phyloP scores from a whole-genome alignment of 805 yeast species.

The Saturnispora hagleri region DNA sequence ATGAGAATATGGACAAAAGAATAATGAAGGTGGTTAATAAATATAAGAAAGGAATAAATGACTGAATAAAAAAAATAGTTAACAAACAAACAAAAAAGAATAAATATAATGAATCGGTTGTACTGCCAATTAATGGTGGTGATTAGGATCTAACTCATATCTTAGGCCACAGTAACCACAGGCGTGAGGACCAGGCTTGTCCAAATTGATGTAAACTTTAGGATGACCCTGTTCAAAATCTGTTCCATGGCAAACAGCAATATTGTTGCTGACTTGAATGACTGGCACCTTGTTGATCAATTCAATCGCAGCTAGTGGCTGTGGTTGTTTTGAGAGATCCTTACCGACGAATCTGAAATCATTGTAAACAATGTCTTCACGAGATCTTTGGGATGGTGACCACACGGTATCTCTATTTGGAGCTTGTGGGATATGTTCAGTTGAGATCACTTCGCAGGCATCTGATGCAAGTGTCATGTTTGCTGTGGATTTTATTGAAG shows the following conservation, averaged over 20 bases:
- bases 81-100: background rate
- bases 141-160: conserved; percentile 35
- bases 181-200: conserved; percentile 58
- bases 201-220: conserved; percentile 70
- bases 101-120: background rate
- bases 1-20: background rate
- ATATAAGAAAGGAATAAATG: background rate
- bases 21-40: background rate
- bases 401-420: conserved; percentile 67
- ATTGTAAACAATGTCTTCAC: conserved; percentile 42
- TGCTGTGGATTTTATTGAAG: background rate
- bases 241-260: conserved; percentile 81
- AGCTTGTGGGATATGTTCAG: conserved; percentile 39
- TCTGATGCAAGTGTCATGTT: conserved; percentile 8
- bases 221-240: conserved; percentile 79
- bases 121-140: conserved; percentile 7
- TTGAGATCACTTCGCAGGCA: conserved; percentile 14
- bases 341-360: conserved; percentile 65
- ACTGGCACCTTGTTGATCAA: conserved; percentile 69
- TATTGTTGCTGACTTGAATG: conserved; percentile 43
- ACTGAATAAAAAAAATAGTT: background rate
- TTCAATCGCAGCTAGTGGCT: conserved; percentile 77
- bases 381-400: conserved; percentile 60
- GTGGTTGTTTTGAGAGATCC: conserved; percentile 62
- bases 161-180: conserved; percentile 80